Base-by-base conservation (phyloP, 2,329 filamentous ascomycete genomes). In the Fusarium citri region DNA sequence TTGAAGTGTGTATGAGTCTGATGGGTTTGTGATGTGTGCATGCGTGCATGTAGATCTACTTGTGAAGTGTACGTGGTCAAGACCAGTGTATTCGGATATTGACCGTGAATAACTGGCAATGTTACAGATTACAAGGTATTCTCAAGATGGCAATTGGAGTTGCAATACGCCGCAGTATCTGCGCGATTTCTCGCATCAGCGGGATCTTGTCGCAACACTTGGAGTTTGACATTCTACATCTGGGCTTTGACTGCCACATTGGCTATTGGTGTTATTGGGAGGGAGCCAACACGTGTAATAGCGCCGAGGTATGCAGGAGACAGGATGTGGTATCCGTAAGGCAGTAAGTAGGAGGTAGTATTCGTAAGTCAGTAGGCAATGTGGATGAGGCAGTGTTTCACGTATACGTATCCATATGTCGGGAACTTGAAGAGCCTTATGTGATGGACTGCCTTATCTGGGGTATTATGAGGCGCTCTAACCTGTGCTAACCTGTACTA, bases 101-200 rank as follows among this genome's bases (percentile, higher is more conserved):
- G 30, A 8, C 51, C 22, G n/a, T n/a, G n/a, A n/a, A n/a, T n/a
- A n/a, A n/a, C n/a, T n/a, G n/a, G n/a, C n/a, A 7, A 30, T 30
- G 12, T 8, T 15, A 1, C 1, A 30, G 28, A 37, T 37, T n/a
- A 37, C 50, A 55, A 40, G 30, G 31, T 41, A 25, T 54, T 54
- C 25, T n/a, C n/a, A 31, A 30, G 30, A 57, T 69, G 48, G 7
- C 9, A 20, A 53, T 37, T 14, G 20, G 9, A 14, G 40, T 26
- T n/a, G 16, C 23, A 43, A n/a, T 26, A 41, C 18, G 56, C 23
- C 20, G 25, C 28, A 37, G 37, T 41, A 47, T 20, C 25, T 59
- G 67, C 66, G 67, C 41, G 56, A 70, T 68, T 70, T 67, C 59
- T 42, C 23, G 12, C 61, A 48, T 46, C n/a, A 25, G 30, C 30